Evolutionary conservation across 352 stramenopile species (phyloP).

Genomic region (Phytophthora uliginosa): DNA sequence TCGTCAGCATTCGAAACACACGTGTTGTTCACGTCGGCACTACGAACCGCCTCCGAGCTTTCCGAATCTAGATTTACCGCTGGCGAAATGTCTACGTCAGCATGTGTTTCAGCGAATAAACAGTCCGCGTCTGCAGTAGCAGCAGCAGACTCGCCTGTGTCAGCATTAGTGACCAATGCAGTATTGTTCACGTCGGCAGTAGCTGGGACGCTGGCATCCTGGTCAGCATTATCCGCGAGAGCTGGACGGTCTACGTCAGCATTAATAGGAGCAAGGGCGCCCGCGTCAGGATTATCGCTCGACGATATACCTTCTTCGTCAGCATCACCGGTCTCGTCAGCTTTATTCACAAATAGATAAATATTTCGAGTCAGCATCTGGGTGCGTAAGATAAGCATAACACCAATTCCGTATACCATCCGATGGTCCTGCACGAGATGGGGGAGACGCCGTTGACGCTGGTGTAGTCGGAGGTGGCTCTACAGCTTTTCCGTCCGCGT

Average conservation of each 20-base stretch:
- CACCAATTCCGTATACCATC: conserved; percentile 2
- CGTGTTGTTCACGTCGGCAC: too few relatives aligned
- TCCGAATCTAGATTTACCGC: too few relatives aligned
- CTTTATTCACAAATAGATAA: background rate
- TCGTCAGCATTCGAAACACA: too few relatives aligned
- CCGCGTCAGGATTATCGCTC: background rate
- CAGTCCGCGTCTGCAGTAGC: conserved; percentile 5
- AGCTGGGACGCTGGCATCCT: too few relatives aligned
- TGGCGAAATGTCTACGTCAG: too few relatives aligned
- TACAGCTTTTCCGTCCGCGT: conserved; percentile 3
- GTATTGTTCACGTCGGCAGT: too few relatives aligned
- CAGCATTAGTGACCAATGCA: conserved; percentile 9
- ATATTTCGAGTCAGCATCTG: background rate
- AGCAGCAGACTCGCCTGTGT: background rate
- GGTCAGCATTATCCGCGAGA: too few relatives aligned
- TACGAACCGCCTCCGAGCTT: too few relatives aligned
- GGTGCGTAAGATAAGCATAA: background rate
- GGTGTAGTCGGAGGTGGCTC: background rate
- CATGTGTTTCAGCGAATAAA: too few relatives aligned
- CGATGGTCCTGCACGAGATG: too few relatives aligned
- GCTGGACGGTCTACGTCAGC: background rate
- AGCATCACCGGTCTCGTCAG: background rate
- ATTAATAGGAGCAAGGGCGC: background rate
- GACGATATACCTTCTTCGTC: background rate
- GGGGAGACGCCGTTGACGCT: background rate